Conservation (phyloP, 805 yeast species). For the Myxozyma geophila region DNA sequence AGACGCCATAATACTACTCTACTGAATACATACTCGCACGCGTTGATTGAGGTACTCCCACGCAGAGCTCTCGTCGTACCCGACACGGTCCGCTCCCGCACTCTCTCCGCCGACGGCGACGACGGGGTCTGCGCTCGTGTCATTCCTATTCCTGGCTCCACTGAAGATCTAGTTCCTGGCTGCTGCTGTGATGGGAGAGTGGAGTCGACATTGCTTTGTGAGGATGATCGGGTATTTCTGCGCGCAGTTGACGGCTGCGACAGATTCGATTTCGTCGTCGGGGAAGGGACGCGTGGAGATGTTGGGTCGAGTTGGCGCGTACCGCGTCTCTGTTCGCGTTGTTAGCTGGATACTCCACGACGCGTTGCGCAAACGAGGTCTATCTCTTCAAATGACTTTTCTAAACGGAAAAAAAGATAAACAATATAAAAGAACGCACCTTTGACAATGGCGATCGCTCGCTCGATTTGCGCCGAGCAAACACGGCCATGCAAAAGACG, state of each 20-base stretch:
- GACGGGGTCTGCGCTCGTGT: not conserved
- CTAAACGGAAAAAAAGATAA: not conserved
- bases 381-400: not conserved
- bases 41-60: not conserved
- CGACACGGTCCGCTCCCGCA: not conserved
- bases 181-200: no score
- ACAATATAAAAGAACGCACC: not conserved
- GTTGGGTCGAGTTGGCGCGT: no score
- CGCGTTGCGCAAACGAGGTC: no score
- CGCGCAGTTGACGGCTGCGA: no score
- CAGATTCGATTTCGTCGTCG: no score
- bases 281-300: no score
- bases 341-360: no score
- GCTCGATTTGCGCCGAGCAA: not conserved
- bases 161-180: no score
- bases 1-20: not conserved
- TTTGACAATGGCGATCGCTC: not conserved
- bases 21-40: slow-evolving; percentile 11
- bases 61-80: not conserved
- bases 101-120: not conserved
- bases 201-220: no score
- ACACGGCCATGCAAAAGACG: not conserved
- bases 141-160: no score
- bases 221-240: no score
- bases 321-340: no score